Evolutionary conservation across 2,329 filamentous ascomycete genomes (phyloP), one percentile per base, ranked within the genome.

Genomic region (Aspergillus piperis): DNA sequence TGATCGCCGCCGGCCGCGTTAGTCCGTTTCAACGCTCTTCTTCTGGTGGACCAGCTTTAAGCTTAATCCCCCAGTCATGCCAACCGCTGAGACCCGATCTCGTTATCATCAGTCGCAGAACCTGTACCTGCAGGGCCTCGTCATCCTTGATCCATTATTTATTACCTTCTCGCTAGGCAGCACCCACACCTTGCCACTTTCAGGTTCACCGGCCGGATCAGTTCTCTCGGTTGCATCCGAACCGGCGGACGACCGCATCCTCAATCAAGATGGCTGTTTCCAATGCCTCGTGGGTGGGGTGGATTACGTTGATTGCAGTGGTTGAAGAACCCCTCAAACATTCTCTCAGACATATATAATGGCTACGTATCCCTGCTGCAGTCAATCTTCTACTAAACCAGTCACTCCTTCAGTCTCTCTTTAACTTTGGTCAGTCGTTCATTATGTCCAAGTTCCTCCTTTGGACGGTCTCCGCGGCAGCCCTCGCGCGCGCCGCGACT

Each of bases 381-480:
- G 8, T 49, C 44, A n/a, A 25, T 49, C 15, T 27, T 23, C 23
- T 2, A 48, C 13, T 10, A 23, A 49, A 36, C 32, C 32, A 36
- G 32, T 36, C 32, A 0, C 32, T 36, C 32, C 21, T 15, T 23
- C 44, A 30, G 44, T 49, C 44, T 30, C 44, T 27, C 44, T 15
- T 49, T 49, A 44, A 25, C 17, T 32, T 21, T 23, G 25, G 39
- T 44, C 52, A 13, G 30, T 44, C 52, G 7, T 44, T 54, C 51
- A 42, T 11, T 27, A 54, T 54, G 52, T 36, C 52, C 52, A 54
- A 54, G 52, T 54, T 42, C 25, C 13, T 54, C 8, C 8, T 42
- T 5, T 44, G 39, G 52, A 42, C 52, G 23, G 19, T 44, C 52
- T 54, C 52, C 8, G 52, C 52, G n/a, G 52, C 52, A n/a, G 52